Evolutionary conservation across 306 rosid species (phyloP).

Genomic region (Ormosia emarginata): DNA sequence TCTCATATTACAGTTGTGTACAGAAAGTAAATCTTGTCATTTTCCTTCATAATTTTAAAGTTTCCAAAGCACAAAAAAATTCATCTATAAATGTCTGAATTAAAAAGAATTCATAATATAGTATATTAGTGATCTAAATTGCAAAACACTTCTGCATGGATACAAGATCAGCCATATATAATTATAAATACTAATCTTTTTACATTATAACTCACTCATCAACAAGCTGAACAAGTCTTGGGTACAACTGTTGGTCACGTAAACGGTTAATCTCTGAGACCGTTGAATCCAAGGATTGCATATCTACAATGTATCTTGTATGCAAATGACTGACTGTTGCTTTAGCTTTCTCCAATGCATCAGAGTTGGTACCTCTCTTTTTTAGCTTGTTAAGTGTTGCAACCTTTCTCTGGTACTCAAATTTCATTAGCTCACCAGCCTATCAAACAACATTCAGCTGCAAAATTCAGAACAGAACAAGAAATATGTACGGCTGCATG

Average conservation of each 20-base stretch:
- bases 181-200: not conserved
- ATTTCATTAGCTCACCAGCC: constrained; percentile 94
- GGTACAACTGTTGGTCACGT: constrained; percentile 82
- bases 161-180: not conserved
- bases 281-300: constrained; percentile 99
- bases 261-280: constrained; percentile 85
- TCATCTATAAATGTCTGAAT: not conserved
- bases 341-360: constrained; percentile 83
- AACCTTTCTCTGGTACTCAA: constrained; percentile 86
- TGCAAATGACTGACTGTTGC: constrained; percentile 92
- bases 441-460: constrained; percentile 37
- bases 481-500: not conserved
- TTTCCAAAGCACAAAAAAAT: not conserved
- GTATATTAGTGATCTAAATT: not conserved
- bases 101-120: not conserved
- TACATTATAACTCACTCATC: constrained; percentile 54
- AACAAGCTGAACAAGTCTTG: constrained; percentile 75
- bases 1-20: not conserved
- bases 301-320: constrained; percentile 94
- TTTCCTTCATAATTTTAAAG: not conserved
- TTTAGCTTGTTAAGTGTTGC: constrained; percentile 67
- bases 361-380: constrained; percentile 62
- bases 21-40: not conserved
- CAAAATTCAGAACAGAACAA: constrained; percentile 1
- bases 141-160: not conserved